Evolutionary conservation across 2,329 filamentous ascomycete species (phyloP).

Genomic region (Aspergillus costaricaensis): DNA sequence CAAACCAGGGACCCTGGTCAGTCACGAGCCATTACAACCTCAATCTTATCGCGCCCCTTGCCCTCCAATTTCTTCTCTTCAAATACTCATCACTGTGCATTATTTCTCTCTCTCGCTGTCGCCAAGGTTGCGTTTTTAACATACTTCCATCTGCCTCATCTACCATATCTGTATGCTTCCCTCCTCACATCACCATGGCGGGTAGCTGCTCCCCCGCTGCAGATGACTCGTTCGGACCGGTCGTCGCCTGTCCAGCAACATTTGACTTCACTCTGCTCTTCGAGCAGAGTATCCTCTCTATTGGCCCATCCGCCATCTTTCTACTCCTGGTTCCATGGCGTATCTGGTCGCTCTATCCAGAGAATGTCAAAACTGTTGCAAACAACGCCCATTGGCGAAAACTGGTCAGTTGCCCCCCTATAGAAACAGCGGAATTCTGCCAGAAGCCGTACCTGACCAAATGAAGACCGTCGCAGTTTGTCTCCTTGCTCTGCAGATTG

Average conservation of each 20-base stretch:
- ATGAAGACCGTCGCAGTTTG: background rate
- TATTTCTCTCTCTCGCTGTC: background rate
- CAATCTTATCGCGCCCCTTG: background rate
- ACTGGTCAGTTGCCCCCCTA: background rate
- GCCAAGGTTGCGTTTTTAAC: too few relatives aligned
- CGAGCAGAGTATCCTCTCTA: slow-evolving; percentile 13
- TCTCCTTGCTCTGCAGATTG: background rate
- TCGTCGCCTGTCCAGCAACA: background rate
- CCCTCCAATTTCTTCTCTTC: background rate
- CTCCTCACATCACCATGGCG: background rate
- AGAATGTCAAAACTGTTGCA: background rate
- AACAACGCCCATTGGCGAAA: slow-evolving; percentile 3
- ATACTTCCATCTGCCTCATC: background rate
- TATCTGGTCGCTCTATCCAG: background rate
- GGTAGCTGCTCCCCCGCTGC: slow-evolving; percentile 1
- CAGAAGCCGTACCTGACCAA: too few relatives aligned
- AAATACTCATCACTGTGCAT: background rate
- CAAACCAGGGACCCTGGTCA: background rate
- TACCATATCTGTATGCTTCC: too few relatives aligned
- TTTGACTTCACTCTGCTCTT: slow-evolving; percentile 15
- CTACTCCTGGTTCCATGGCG: slow-evolving; percentile 2
- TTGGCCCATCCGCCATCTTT: slow-evolving; percentile 3
- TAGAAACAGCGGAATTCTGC: too few relatives aligned
- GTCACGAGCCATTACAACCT: background rate
- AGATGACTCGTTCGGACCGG: slow-evolving; percentile 1